Evolutionary conservation across 2,329 filamentous ascomycete genomes (phyloP).

Genomic region (Epicoccum sorghinum): DNA sequence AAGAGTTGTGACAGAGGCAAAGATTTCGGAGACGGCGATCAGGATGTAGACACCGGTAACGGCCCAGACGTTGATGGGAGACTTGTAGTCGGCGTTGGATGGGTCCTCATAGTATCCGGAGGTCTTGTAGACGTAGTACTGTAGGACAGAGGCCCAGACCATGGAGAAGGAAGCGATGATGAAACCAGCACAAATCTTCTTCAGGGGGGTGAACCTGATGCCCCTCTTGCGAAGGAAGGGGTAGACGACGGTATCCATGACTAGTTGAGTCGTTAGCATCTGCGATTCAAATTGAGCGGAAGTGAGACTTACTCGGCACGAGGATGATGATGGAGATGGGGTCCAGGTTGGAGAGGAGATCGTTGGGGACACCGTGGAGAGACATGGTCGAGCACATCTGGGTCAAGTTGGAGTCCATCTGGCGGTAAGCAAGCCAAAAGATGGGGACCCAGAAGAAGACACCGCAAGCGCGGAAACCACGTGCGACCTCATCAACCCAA

Average conservation of each 20-base stretch:
- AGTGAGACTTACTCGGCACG: slow-evolving; percentile 58
- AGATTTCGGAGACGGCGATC: slow-evolving; percentile 65
- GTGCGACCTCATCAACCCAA: slow-evolving; percentile 80
- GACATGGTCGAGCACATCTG: slow-evolving; percentile 72
- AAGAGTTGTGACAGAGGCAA: slow-evolving; percentile 70
- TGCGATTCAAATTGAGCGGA: slow-evolving; percentile 63
- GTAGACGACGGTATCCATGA: slow-evolving; percentile 71
- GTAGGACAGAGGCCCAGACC: slow-evolving; percentile 62
- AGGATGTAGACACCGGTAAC: slow-evolving; percentile 60
- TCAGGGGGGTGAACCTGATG: slow-evolving; percentile 75
- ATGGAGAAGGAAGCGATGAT: slow-evolving; percentile 67
- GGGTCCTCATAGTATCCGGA: slow-evolving; percentile 54
- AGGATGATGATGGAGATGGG: slow-evolving; percentile 77
- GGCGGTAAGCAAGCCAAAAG: slow-evolving; percentile 72
- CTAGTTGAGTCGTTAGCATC: slow-evolving; percentile 50
- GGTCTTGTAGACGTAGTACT: slow-evolving; percentile 64
- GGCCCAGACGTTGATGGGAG: slow-evolving; percentile 60
- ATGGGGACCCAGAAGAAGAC: slow-evolving; percentile 65
- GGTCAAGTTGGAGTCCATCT: slow-evolving; percentile 69
- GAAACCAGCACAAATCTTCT: slow-evolving; percentile 75
- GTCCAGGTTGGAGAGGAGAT: slow-evolving; percentile 77
- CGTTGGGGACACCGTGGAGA: slow-evolving; percentile 75
- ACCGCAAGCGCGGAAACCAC: slow-evolving; percentile 57
- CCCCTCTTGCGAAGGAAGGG: slow-evolving; percentile 68
- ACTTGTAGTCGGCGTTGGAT: slow-evolving; percentile 44